Evolutionary conservation across 345 rosid species (phyloP).

Genomic region (Litchi chinensis): DNA sequence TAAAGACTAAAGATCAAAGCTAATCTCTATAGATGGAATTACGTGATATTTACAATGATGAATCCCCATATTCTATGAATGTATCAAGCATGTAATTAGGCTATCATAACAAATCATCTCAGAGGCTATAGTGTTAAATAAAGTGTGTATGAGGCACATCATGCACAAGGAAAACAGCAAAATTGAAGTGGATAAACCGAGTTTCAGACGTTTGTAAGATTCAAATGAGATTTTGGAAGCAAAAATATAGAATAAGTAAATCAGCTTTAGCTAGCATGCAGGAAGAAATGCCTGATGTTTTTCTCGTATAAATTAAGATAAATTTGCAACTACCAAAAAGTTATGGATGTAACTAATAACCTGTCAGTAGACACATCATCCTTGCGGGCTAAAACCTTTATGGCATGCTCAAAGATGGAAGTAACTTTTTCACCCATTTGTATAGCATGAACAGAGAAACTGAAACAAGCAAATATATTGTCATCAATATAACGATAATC

Average conservation of each 20-base stretch:
- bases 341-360: conserved; percentile 30
- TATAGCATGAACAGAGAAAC: conserved; percentile 91
- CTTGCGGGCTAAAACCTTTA: conserved; percentile 70
- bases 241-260: not conserved
- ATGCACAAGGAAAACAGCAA: not conserved
- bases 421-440: conserved; percentile 94
- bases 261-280: not conserved
- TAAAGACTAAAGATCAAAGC: not conserved
- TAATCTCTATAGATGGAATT: not conserved
- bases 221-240: not conserved
- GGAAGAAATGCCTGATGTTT: not conserved
- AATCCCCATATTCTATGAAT: not conserved
- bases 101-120: not conserved
- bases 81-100: not conserved
- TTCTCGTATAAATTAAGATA: not conserved
- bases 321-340: conserved; percentile 2
- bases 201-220: not conserved
- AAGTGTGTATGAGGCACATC: not conserved
- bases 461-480: conserved; percentile 38
- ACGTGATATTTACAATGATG: not conserved
- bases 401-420: conserved; percentile 78
- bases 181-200: not conserved
- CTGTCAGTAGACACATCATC: conserved; percentile 68
- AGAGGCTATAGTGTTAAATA: not conserved
- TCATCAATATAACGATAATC: conserved; percentile 3